These are phyloP conservation scores for Flaveria trinervia DNA, from an alignment of 129 eudicot species.

Conservation along the genomic window DNA sequence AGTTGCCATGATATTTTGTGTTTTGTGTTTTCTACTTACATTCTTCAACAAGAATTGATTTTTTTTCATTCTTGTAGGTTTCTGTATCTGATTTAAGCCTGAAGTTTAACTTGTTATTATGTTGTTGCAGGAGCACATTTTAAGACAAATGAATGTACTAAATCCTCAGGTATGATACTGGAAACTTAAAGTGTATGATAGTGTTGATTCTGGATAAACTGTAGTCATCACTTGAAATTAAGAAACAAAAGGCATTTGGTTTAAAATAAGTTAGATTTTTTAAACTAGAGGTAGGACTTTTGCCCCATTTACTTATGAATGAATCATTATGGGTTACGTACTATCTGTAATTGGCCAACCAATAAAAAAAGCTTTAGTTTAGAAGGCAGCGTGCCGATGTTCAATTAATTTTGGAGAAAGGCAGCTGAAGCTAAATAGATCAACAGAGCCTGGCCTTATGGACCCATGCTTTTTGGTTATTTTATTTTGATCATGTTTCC, in stretches of 20 bases:
- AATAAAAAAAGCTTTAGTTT: neutral
- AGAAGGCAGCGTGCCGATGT: neutral
- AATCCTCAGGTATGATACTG: slow-evolving; percentile 80
- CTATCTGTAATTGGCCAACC: neutral
- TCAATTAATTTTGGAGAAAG: no score
- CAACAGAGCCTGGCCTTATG: no score
- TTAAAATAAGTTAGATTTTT: neutral
- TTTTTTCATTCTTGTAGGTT: neutral
- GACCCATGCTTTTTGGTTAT: no score
- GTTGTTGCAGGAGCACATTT: slow-evolving; percentile 55
- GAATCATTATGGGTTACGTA: neutral
- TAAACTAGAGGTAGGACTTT: neutral
- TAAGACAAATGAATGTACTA: slow-evolving; percentile 55
- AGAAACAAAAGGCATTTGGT: slow-evolving; percentile 8
- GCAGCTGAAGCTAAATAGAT: no score
- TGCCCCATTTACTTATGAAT: neutral
- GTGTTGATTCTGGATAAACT: neutral
- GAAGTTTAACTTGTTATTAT: slow-evolving; percentile 19
- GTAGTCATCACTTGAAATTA: neutral
- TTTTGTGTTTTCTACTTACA: neutral
- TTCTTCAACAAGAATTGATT: neutral
- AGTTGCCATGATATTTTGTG: neutral
- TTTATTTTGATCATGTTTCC: no score
- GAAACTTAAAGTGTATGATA: slow-evolving; percentile 6
- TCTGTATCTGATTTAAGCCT: neutral